Conservation (phyloP, 225 moss, liverwort and hornwort genomes). For the Physcomitrium patens region DNA sequence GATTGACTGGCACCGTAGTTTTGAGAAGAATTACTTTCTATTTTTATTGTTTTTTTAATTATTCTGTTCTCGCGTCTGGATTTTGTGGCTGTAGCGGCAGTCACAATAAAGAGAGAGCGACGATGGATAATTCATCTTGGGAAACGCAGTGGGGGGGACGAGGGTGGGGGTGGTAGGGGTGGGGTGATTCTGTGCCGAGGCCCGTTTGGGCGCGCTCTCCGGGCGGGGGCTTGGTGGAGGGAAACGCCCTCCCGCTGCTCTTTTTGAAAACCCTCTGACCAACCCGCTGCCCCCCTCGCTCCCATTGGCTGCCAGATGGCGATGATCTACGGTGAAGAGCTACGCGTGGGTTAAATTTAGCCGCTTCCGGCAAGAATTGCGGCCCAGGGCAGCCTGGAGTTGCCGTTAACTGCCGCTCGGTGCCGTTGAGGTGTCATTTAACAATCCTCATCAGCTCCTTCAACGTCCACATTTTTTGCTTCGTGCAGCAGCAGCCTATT, state of each 20-base stretch:
- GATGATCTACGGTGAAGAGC: constrained; percentile 1
- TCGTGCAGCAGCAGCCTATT: too few relatives aligned
- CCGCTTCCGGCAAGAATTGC: constrained; percentile 16
- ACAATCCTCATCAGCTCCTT: too few relatives aligned
- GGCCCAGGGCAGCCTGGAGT: not conserved
- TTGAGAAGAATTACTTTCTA: too few relatives aligned
- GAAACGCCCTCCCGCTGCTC: not conserved
- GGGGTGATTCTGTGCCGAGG: too few relatives aligned
- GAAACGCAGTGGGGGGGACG: too few relatives aligned
- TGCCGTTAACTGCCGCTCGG: constrained; percentile 1
- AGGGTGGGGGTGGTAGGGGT: too few relatives aligned
- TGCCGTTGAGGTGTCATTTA: not conserved
- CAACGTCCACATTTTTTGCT: too few relatives aligned
- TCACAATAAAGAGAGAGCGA: too few relatives aligned
- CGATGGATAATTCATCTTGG: too few relatives aligned
- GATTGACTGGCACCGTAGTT: not conserved
- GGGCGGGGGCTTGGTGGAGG: constrained; percentile 8
- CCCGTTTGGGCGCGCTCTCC: constrained; percentile 24
- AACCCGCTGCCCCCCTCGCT: not conserved
- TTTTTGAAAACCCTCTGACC: constrained; percentile 14
- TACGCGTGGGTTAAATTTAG: constrained; percentile 13
- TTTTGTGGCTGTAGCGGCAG: too few relatives aligned
- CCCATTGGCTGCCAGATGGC: not conserved
- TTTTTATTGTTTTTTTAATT: not conserved
- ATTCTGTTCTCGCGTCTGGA: not conserved